Percentiles rank a stretch among this genome's conserved stretches.
These are phyloP conservation scores for Calonectria pseudoturangicola DNA, from an alignment of 2,329 filamentous ascomycete genomes.

Conservation along the genomic window DNA sequence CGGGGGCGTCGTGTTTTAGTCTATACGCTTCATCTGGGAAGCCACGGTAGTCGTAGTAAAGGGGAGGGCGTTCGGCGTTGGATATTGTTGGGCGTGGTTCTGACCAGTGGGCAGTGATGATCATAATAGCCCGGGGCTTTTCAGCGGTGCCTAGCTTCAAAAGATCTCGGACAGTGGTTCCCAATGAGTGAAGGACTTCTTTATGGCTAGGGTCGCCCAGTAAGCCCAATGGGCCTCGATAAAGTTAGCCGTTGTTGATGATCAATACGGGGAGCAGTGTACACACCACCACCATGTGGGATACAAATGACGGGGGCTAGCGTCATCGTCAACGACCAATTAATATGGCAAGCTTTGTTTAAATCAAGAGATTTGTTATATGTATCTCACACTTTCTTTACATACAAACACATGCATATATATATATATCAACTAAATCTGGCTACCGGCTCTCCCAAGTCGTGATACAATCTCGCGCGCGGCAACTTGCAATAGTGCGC, in stretches of 20 bases:
- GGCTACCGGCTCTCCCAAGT: neutral
- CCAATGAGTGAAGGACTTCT: neutral
- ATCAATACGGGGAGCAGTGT: neutral
- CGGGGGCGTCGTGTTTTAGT: slow-evolving; percentile 6
- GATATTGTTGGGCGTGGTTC: slow-evolving; percentile 2
- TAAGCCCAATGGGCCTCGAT: neutral
- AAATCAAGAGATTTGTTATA: neutral
- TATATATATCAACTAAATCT: neutral
- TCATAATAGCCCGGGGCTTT: neutral
- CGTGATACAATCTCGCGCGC: neutral
- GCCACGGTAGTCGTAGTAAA: slow-evolving; percentile 13
- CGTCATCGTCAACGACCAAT: neutral
- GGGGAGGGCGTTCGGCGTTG: neutral
- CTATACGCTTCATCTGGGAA: slow-evolving; percentile 8
- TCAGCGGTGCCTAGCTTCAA: slow-evolving; percentile 1
- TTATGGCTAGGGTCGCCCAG: slow-evolving; percentile 9
- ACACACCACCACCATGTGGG: slow-evolving; percentile 21
- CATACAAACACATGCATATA: neutral
- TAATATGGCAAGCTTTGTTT: neutral
- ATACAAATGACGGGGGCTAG: slow-evolving; percentile 11
- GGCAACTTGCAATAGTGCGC: neutral
- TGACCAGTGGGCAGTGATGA: slow-evolving; percentile 14
- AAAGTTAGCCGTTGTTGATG: neutral
- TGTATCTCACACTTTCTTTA: too few species aligned
- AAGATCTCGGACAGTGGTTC: neutral